Evolutionary conservation across 2,329 filamentous ascomycete genomes (phyloP).

Genomic region (Colletotrichum cereale): DNA sequence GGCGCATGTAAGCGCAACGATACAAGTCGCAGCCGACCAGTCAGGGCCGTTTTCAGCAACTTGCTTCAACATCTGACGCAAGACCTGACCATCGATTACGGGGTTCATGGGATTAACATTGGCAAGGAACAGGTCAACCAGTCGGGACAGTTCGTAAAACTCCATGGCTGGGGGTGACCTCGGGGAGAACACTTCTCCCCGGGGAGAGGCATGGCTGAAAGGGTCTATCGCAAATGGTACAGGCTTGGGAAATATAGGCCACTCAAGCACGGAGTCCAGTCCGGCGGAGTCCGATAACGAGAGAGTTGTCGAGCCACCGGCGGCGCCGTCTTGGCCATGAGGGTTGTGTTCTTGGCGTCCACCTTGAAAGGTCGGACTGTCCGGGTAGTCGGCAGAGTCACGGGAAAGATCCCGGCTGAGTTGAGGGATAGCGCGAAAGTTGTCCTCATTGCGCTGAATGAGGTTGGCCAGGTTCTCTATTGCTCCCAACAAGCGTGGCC

Average conservation of each 20-base stretch:
- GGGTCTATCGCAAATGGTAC: slow-evolving; percentile 33
- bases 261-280: slow-evolving; percentile 39
- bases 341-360: slow-evolving; percentile 9
- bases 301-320: background rate
- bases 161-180: slow-evolving; percentile 35
- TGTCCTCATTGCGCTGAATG: slow-evolving; percentile 39
- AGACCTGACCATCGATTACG: slow-evolving; percentile 16
- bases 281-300: slow-evolving; percentile 30
- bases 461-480: slow-evolving; percentile 38
- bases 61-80: slow-evolving; percentile 37
- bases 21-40: slow-evolving; percentile 39
- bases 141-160: slow-evolving; percentile 33
- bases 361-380: slow-evolving; percentile 23
- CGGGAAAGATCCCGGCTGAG: slow-evolving; percentile 36
- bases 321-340: slow-evolving; percentile 11
- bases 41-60: slow-evolving; percentile 41
- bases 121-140: slow-evolving; percentile 29
- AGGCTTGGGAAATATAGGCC: slow-evolving; percentile 38
- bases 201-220: slow-evolving; percentile 28
- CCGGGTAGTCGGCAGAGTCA: slow-evolving; percentile 35
- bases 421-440: slow-evolving; percentile 36
- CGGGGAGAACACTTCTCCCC: slow-evolving; percentile 25
- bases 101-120: slow-evolving; percentile 38
- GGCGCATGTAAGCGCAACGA: slow-evolving; percentile 37
- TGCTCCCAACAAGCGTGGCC: slow-evolving; percentile 30